Base-by-base conservation (phyloP, 2,329 filamentous ascomycete genomes). In the Talaromyces piceae region DNA sequence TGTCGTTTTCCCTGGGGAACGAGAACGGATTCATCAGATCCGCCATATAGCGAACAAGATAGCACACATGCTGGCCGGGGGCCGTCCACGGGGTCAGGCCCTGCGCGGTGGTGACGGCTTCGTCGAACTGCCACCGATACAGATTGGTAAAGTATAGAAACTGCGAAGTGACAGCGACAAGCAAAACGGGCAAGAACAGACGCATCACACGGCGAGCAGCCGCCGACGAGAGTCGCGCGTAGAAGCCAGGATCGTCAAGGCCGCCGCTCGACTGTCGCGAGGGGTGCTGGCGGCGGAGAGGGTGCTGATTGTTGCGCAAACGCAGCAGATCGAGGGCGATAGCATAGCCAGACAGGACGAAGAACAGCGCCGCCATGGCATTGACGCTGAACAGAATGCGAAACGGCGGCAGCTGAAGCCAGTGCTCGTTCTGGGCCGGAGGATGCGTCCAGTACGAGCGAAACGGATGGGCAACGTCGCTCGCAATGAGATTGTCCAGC, bases 301-400 rank as follows among this genome's bases (percentile, higher is more conserved):
- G 44, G 5, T 45, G 48, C 9, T 30, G 27, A 13, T 45, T 37
- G 6, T 41, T 45, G 11, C 59, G 55, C 12, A 78, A 63, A 8
- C 63, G 64, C 48, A 80, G 54, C 0, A 77, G 71, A 56, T 77
- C 77, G n/a, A 73, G 62, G 2, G 77, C 73, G 8, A 82, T 66
- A 5, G 78, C 78, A 55, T 80, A 82, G 54, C 79, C 79, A 0
- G 79, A 81, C 49, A 81, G 75, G 59, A 81, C 73, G 61, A 79
- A 80, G 60, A 82, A 81, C 9, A 71, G 69, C 5, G 77, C 70
- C 1, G 82, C 79, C 31, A 71, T 69, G 2, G 69, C 63, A 4
- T 60, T 59, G 1, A 67, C 70, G 0, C 64, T 62, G 33, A 71
- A 60, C 22, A 65, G 45, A 3, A 73, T 54, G 0, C 70, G 68